Evolutionary conservation across 352 stramenopile species (phyloP), one percentile per base, ranked within the genome.

Genomic region (Stramenopiles sp.): DNA sequence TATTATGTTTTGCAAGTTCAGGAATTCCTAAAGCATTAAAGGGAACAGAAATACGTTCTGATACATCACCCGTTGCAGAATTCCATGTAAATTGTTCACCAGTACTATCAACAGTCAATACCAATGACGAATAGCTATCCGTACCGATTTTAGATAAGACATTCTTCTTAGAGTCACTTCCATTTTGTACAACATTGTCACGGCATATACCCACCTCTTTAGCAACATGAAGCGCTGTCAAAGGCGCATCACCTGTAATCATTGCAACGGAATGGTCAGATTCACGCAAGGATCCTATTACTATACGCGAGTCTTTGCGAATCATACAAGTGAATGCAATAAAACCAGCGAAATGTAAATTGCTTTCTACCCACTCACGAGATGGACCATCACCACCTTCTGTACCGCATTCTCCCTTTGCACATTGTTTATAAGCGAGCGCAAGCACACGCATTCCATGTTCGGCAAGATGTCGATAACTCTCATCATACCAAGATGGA

Each of bases 171-270:
- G n/a, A n/a, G n/a, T n/a, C n/a, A n/a, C n/a, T n/a, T n/a, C n/a
- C n/a, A n/a, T n/a, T n/a, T n/a, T n/a, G n/a, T n/a, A n/a, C n/a
- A n/a, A n/a, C n/a, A n/a, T n/a, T n/a, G n/a, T n/a, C n/a, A n/a
- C n/a, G n/a, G 10, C 10, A 32, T 10, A 32, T 32, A 23, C 67
- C 66, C 1, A 93, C 76, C 46, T 91, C 64, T 42, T 69, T 66
- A 3, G 80, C 85, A 17, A 97, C 85, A 44, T 95, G 72, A 19
- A 77, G 69, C 23, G 85, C 85, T 24, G 86, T 99, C 19, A 94
- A 60, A 5, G 80, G 70, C 23, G 71, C 69, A 55, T 99, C 86
- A 40, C 86, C 86, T 7, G 86, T 99, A 48, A 97, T 94, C 75
- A 99, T 96, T 15, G 77, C 74, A 7, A 84, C 64, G n/a, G 61